phyloP scores from a whole-genome alignment of 352 stramenopile species.

The Thalassiosira sp. region DNA sequence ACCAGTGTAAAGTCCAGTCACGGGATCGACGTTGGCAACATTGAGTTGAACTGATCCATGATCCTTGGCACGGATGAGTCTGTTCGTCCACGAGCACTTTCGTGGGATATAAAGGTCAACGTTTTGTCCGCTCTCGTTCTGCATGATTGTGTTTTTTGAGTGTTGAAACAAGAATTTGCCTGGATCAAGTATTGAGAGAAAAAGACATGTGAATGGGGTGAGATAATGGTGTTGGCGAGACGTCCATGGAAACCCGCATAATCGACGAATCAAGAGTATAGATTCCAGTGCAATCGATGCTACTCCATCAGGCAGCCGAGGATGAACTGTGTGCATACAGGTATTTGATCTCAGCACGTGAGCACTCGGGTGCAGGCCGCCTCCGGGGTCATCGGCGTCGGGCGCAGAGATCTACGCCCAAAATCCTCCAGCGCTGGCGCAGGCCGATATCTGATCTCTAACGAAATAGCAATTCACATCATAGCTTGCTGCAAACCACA shows the following conservation, averaged over 20 bases:
- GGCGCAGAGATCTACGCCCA: not conserved
- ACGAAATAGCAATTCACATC: not conserved
- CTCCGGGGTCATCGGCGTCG: no score
- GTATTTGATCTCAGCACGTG: no score
- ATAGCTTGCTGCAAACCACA: not conserved
- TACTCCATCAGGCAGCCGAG: no score
- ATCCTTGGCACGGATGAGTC: conserved; percentile 97
- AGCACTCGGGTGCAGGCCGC: no score
- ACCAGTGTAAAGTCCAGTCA: conserved; percentile 94
- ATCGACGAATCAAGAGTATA: no score
- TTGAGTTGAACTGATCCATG: conserved; percentile 97
- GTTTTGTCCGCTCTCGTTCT: conserved; percentile 96
- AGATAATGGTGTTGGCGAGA: not conserved
- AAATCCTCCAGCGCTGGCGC: not conserved
- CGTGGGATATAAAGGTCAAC: conserved; percentile 98
- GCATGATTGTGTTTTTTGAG: conserved; percentile 85
- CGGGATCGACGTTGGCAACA: conserved; percentile 95
- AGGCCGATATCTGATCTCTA: not conserved
- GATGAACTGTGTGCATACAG: not conserved
- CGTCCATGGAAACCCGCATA: not conserved
- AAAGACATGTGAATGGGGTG: not conserved
- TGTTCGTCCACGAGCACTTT: conserved; percentile 99
- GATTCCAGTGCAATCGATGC: no score
- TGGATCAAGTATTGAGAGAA: not conserved
- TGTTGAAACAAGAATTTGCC: not conserved